Evolutionary conservation across 345 rosid species (phyloP).

Genomic region (Populus nigra): DNA sequence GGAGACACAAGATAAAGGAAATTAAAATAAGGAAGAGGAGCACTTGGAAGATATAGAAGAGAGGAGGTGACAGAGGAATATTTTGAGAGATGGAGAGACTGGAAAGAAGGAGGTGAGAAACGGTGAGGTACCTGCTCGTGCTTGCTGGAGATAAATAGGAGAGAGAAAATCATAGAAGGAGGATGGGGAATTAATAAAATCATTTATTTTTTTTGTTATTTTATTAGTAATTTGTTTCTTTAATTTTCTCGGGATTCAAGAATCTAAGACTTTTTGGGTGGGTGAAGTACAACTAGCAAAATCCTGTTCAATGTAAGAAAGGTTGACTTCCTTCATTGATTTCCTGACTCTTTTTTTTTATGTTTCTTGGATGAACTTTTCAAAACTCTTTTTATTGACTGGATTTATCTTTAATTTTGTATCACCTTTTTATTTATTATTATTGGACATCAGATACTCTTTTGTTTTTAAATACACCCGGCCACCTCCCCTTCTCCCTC

Average conservation of each 20-base stretch:
- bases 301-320: background rate
- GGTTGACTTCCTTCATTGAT: slow-evolving; percentile 7
- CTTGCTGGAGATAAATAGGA: background rate
- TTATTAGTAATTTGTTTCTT: background rate
- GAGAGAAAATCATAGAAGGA: background rate
- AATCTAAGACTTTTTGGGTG: background rate
- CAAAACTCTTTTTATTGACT: background rate
- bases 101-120: background rate
- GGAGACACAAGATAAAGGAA: background rate
- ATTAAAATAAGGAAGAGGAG: background rate
- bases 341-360: background rate
- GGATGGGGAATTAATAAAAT: background rate
- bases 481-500: background rate
- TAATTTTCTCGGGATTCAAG: background rate
- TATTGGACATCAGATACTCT: background rate
- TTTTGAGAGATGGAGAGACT: background rate
- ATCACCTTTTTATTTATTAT: background rate
- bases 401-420: background rate
- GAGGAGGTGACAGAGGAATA: background rate
- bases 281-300: slow-evolving; percentile 20
- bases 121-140: too few relatives aligned
- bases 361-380: background rate
- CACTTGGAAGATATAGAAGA: background rate
- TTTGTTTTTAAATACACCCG: background rate
- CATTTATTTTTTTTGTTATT: background rate